These are phyloP conservation scores for Colletotrichum tanaceti DNA, from an alignment of 2,329 filamentous ascomycete species.

Conservation along the genomic window DNA sequence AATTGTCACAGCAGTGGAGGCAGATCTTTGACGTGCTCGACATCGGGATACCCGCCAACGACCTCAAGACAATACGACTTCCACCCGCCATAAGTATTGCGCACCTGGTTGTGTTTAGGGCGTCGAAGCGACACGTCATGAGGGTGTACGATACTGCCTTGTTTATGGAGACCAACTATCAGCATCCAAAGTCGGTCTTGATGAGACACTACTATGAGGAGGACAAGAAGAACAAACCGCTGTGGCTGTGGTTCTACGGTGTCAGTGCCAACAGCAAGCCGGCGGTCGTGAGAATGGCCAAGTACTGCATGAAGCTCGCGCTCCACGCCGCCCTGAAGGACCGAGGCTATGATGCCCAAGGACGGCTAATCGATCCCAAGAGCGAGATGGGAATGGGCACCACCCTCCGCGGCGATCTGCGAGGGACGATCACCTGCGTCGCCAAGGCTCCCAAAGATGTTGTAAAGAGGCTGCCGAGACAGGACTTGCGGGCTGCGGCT, in stretches of 20 bases:
- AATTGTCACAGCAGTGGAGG: neutral
- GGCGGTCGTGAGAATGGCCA: constrained; percentile 11
- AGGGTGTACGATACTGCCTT: constrained; percentile 6
- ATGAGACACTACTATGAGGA: constrained; percentile 10
- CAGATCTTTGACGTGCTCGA: constrained; percentile 13
- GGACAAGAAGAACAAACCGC: constrained; percentile 20
- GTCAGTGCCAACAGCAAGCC: neutral
- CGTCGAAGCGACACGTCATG: constrained; percentile 14
- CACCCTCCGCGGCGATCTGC: neutral
- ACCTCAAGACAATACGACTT: neutral
- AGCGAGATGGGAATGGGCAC: constrained; percentile 6
- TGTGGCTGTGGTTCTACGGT: constrained; percentile 20
- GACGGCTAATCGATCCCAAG: constrained; percentile 9
- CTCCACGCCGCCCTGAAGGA: constrained; percentile 18
- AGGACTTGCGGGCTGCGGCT: constrained; percentile 6
- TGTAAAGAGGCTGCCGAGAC: neutral
- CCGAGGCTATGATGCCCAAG: constrained; percentile 23
- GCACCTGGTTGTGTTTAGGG: neutral
- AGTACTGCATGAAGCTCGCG: neutral
- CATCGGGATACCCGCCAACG: constrained; percentile 7
- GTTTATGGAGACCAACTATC: neutral
- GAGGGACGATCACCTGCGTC: constrained; percentile 10
- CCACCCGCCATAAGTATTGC: neutral
- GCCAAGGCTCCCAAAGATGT: neutral
- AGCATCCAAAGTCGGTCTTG: constrained; percentile 14